phyloP scores from a whole-genome alignment of 2,329 filamentous ascomycete genomes.

The Knoxdaviesia proteae region DNA sequence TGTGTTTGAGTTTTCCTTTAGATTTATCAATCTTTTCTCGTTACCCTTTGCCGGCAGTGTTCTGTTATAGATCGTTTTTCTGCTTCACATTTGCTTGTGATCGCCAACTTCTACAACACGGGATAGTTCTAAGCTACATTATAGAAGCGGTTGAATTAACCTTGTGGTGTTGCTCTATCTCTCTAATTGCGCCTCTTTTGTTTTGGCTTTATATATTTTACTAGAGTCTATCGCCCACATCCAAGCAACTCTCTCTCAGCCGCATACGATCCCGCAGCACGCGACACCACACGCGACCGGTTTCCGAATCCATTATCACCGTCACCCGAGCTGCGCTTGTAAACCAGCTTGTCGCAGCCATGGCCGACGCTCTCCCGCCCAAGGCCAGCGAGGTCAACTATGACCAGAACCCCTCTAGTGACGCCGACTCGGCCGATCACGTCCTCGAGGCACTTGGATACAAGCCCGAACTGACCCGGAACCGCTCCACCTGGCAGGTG shows the following conservation, averaged over 20 bases:
- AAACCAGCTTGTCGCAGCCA: not conserved
- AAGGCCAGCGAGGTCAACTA: slow-evolving; percentile 6
- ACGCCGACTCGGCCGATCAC: slow-evolving; percentile 31
- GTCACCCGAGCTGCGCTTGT: too few species aligned
- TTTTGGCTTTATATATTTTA: too few species aligned
- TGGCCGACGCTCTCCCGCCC: not conserved
- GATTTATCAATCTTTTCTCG: not conserved
- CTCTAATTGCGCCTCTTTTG: too few species aligned
- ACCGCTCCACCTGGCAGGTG: slow-evolving; percentile 45
- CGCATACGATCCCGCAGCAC: not conserved
- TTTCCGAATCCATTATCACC: slow-evolving; percentile 1
- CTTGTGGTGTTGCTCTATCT: too few species aligned
- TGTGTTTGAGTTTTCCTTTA: too few species aligned
- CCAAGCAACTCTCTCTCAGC: not conserved
- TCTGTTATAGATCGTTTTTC: not conserved
- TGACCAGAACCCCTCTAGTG: slow-evolving; percentile 7
- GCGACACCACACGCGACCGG: not conserved
- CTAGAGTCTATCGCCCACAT: too few species aligned
- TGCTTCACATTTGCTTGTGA: not conserved
- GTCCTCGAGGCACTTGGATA: slow-evolving; percentile 44
- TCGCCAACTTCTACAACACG: not conserved
- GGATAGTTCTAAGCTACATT: too few species aligned
- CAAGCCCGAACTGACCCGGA: slow-evolving; percentile 41
- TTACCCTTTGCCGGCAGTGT: not conserved
- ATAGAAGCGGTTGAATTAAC: too few species aligned